These are phyloP conservation scores for Hypericum perforatum DNA, from an alignment of 345 rosid genomes.

Conservation along the genomic window DNA sequence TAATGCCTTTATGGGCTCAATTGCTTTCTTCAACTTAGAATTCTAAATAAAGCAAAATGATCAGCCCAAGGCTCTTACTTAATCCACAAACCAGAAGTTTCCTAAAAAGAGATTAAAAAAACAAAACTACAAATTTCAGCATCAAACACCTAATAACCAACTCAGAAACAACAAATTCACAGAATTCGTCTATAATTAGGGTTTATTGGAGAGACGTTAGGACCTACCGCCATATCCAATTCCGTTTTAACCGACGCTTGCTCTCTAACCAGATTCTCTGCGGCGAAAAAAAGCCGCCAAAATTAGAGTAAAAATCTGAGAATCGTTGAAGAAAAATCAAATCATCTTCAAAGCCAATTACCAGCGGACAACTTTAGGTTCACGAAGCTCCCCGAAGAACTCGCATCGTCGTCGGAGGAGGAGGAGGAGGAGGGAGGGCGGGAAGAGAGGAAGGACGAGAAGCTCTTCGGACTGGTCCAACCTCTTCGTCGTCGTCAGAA, in stretches of 20 bases:
- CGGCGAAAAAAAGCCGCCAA: conserved; percentile 23
- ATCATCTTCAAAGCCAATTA: conserved; percentile 13
- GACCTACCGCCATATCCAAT: too few relatives aligned
- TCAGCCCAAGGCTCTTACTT: conserved; percentile 1
- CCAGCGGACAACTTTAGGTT: conserved; percentile 91
- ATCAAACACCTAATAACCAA: conserved; percentile 5
- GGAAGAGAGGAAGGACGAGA: conserved; percentile 39
- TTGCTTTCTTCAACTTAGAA: conserved; percentile 65
- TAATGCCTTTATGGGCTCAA: conserved; percentile 42
- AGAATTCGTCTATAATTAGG: conserved; percentile 6
- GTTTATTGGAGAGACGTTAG: conserved; percentile 2
- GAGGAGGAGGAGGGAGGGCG: conserved; percentile 44
- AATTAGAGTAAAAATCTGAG: neutral
- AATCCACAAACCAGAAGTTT: neutral
- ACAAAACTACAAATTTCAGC: neutral
- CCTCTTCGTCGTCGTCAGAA: neutral
- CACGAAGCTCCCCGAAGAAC: conserved; percentile 54
- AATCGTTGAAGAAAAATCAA: neutral
- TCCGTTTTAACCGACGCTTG: conserved; percentile 75
- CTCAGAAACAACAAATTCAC: conserved; percentile 2
- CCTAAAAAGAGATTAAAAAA: neutral
- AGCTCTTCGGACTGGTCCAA: neutral
- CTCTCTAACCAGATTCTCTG: conserved; percentile 83
- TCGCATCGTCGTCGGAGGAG: too few relatives aligned
- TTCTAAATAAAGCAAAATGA: conserved; percentile 35